Conservation (phyloP, 129 eudicot genomes). For the Lactuca saligna region DNA sequence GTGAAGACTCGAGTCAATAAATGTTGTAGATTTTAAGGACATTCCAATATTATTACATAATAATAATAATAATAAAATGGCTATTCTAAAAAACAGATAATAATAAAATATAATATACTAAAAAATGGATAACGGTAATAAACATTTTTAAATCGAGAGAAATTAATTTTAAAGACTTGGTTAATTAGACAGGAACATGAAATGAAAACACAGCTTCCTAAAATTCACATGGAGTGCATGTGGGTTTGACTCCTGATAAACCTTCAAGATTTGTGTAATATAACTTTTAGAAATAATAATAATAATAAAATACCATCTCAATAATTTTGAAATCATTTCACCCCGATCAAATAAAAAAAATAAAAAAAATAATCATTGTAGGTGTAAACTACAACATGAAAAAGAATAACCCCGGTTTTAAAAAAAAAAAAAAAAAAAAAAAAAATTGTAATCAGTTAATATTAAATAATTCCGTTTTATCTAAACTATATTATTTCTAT, state of each 20-base stretch:
- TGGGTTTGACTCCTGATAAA: conserved; percentile 39
- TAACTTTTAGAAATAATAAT: background rate
- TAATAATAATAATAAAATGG: background rate
- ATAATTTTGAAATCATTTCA: background rate
- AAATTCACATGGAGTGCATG: conserved; percentile 38
- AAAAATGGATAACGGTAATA: conserved; percentile 31
- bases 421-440: no score
- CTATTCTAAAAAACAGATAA: no score
- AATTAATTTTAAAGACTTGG: conserved; percentile 1
- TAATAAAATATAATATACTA: background rate
- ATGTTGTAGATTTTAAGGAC: conserved; percentile 35
- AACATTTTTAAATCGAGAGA: background rate
- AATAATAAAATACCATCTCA: background rate
- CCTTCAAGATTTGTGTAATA: conserved; percentile 30
- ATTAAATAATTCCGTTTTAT: no score
- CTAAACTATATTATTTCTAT: background rate
- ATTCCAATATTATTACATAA: conserved; percentile 15
- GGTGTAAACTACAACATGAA: background rate
- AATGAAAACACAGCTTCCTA: conserved; percentile 25
- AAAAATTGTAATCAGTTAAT: no score
- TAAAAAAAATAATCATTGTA: background rate
- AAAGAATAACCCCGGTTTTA: no score
- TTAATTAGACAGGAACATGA: conserved; percentile 34
- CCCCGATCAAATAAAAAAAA: background rate
- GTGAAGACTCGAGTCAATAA: conserved; percentile 15